Evolutionary conservation across 352 stramenopile genomes (phyloP).

Genomic region (Pythium sukuiense): DNA sequence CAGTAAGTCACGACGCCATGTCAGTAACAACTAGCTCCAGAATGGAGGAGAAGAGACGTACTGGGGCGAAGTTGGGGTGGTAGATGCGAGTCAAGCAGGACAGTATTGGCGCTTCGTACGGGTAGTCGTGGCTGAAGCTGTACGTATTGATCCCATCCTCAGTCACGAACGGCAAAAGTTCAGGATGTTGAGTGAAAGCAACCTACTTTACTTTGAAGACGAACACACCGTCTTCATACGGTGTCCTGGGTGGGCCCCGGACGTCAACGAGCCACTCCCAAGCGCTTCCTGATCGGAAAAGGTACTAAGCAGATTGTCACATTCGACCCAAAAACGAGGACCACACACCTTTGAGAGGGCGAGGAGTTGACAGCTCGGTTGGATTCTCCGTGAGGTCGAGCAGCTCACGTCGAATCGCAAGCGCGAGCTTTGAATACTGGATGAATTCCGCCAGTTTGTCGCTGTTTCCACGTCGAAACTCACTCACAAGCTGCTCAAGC

Average conservation of each 20-base stretch:
- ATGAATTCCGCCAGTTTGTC: constrained; percentile 64
- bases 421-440: constrained; percentile 62
- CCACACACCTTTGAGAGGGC: constrained; percentile 39
- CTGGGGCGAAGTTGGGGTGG: constrained; percentile 70
- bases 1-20: too few species aligned
- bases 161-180: too few species aligned
- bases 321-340: too few species aligned
- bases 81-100: constrained; percentile 57
- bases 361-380: constrained; percentile 28
- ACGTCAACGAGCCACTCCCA: constrained; percentile 52
- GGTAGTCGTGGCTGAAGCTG: constrained; percentile 59
- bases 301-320: too few species aligned
- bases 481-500: constrained; percentile 51
- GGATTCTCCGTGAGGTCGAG: constrained; percentile 35
- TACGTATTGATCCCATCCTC: not conserved
- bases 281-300: constrained; percentile 32
- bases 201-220: constrained; percentile 43
- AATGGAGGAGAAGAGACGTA: too few species aligned
- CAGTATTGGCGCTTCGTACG: constrained; percentile 50
- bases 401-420: constrained; percentile 51
- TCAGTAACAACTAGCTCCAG: too few species aligned
- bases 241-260: constrained; percentile 34
- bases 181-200: too few species aligned
- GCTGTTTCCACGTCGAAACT: constrained; percentile 54
- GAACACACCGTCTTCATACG: constrained; percentile 52